Percentiles rank a stretch among this genome's conserved stretches.
phyloP scores from a whole-genome alignment of 768 basidiomycete species.

The Saitozyma sp. region DNA sequence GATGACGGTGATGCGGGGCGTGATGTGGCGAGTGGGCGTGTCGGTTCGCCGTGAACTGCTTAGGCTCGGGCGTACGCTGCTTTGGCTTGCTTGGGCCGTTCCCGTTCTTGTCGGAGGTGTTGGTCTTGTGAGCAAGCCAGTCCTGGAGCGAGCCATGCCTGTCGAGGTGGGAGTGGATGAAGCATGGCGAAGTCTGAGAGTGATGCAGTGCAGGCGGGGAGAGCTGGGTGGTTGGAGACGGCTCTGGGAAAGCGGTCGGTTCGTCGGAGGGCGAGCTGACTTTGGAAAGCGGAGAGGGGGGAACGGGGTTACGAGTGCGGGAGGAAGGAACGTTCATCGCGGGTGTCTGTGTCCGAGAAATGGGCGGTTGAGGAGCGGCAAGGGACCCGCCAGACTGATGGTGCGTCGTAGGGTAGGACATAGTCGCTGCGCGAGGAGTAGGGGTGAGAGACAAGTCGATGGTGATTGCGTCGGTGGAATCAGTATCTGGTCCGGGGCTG shows the following conservation, averaged over 20 bases:
- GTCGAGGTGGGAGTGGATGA: conserved; percentile 89
- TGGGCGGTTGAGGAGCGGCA: neutral
- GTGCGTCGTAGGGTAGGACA: neutral
- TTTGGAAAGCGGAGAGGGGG: conserved; percentile 41
- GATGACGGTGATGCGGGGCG: neutral
- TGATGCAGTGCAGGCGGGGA: neutral
- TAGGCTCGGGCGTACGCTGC: neutral
- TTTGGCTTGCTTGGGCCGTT: neutral
- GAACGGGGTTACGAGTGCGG: conserved; percentile 26
- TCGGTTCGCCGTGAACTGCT: neutral
- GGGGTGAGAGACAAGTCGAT: neutral
- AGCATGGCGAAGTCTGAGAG: conserved; percentile 68
- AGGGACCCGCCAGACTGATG: no score
- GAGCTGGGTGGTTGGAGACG: neutral
- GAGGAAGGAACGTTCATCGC: conserved; percentile 4
- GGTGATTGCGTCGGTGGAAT: conserved; percentile 8
- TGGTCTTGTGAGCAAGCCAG: conserved; percentile 60
- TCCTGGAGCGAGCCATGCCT: conserved; percentile 70
- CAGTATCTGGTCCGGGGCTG: conserved; percentile 6
- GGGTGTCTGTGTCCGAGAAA: neutral
- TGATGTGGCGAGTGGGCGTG: conserved; percentile 7
- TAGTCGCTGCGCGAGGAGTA: conserved; percentile 3
- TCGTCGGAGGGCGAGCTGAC: conserved; percentile 15
- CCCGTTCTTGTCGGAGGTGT: conserved; percentile 9
- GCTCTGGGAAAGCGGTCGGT: neutral